phyloP scores from a whole-genome alignment of 768 basidiomycete genomes.

The Suillus subalutaceus region DNA sequence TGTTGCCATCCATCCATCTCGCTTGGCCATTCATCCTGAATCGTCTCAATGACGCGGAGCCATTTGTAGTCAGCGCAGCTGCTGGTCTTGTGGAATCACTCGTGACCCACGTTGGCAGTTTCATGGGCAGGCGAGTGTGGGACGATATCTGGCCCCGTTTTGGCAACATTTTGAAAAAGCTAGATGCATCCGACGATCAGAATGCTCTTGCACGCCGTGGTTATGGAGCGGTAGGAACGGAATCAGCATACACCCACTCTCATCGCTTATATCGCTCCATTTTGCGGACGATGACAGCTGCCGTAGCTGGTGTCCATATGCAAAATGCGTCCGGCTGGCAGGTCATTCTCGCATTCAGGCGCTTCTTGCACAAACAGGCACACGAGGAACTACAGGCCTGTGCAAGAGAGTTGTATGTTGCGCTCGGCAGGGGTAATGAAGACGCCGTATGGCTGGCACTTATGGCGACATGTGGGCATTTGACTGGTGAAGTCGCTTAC shows the following conservation, averaged over 20 bases:
- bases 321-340: constrained; percentile 82
- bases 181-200: constrained; percentile 64
- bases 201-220: constrained; percentile 69
- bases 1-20: constrained; percentile 83
- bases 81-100: constrained; percentile 75
- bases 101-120: constrained; percentile 71
- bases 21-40: constrained; percentile 96
- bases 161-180: constrained; percentile 53
- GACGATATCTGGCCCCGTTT: constrained; percentile 95
- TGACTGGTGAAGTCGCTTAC: constrained; percentile 49
- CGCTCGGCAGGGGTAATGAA: constrained; percentile 61
- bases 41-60: constrained; percentile 70
- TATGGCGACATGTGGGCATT: constrained; percentile 49
- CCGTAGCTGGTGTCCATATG: constrained; percentile 66
- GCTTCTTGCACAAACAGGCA: constrained; percentile 68
- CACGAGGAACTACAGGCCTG: constrained; percentile 75
- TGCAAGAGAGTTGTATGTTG: constrained; percentile 67
- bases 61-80: constrained; percentile 80
- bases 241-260: constrained; percentile 78
- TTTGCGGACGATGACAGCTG: constrained; percentile 70
- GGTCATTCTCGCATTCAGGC: constrained; percentile 70
- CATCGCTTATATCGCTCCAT: constrained; percentile 82
- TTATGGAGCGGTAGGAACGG: constrained; percentile 53
- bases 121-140: constrained; percentile 85
- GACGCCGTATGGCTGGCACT: constrained; percentile 89